phyloP scores from a whole-genome alignment of 225 moss, liverwort and hornwort species.

The Lunularia cruciata region DNA sequence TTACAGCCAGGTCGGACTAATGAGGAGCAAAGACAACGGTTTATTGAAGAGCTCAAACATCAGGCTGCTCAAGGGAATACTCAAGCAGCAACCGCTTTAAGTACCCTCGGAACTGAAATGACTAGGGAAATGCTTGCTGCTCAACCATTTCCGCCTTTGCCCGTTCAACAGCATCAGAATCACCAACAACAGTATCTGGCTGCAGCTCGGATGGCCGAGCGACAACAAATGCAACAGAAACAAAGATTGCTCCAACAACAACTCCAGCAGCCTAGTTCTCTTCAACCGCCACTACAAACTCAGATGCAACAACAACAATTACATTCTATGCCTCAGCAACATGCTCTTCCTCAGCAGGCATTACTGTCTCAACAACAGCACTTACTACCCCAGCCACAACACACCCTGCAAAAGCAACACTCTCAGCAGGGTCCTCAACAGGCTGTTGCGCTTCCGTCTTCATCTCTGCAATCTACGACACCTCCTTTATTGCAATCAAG shows the following conservation, averaged over 20 bases:
- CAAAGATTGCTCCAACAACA: conserved; percentile 56
- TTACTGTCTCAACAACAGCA: conserved; percentile 46
- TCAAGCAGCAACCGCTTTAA: conserved; percentile 68
- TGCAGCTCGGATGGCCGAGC: conserved; percentile 41
- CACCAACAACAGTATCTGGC: conserved; percentile 37
- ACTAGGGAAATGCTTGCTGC: conserved; percentile 49
- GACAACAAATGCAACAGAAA: conserved; percentile 53
- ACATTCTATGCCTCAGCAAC: conserved; percentile 35
- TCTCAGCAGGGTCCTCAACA: conserved; percentile 36
- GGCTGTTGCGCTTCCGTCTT: conserved; percentile 41
- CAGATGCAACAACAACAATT: conserved; percentile 39
- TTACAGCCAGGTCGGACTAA: conserved; percentile 46
- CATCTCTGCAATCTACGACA: conserved; percentile 43
- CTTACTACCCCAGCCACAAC: conserved; percentile 35
- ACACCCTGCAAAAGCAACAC: conserved; percentile 43
- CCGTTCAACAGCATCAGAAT: conserved; percentile 43
- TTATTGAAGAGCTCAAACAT: conserved; percentile 62
- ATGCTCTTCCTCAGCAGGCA: conserved; percentile 39
- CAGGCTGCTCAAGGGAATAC: conserved; percentile 65
- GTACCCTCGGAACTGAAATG: conserved; percentile 50
- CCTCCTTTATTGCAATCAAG: conserved; percentile 27
- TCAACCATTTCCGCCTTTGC: conserved; percentile 52
- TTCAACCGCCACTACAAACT: conserved; percentile 31
- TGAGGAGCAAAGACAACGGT: conserved; percentile 60
- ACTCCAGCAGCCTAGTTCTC: conserved; percentile 40